Conservation (phyloP, 2,329 filamentous ascomycete species). For the Sarocladium brachiariae region DNA sequence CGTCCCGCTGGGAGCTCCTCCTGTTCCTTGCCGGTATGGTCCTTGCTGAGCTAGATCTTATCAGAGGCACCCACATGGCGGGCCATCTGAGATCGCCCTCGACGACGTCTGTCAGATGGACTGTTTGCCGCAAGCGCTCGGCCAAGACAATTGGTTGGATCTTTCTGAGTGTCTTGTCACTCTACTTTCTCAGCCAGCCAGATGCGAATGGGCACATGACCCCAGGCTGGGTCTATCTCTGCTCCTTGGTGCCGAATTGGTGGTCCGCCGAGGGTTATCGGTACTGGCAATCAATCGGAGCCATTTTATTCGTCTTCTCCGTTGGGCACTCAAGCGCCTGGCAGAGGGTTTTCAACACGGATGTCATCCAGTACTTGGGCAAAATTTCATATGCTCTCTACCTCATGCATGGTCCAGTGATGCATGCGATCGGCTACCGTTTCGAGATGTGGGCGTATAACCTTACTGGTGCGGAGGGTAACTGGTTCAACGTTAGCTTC, state of each 20-base stretch:
- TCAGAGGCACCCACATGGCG: constrained; percentile 37
- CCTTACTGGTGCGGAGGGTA: constrained; percentile 39
- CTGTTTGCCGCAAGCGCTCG: constrained; percentile 7
- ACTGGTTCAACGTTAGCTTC: constrained; percentile 39
- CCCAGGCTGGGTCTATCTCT: constrained; percentile 45
- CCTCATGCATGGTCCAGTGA: constrained; percentile 51
- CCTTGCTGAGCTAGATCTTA: constrained; percentile 48
- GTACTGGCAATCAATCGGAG: constrained; percentile 50
- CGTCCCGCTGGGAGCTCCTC: constrained; percentile 47
- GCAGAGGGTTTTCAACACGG: constrained; percentile 43
- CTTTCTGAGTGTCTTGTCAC: constrained; percentile 36
- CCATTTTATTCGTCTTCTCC: constrained; percentile 43
- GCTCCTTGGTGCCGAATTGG: constrained; percentile 40
- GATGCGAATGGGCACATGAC: constrained; percentile 36
- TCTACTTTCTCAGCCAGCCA: constrained; percentile 43
- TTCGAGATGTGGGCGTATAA: constrained; percentile 42
- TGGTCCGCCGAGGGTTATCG: constrained; percentile 43
- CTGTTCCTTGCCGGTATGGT: constrained; percentile 49
- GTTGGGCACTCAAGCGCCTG: constrained; percentile 39
- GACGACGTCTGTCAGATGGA: constrained; percentile 16
- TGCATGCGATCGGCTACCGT: constrained; percentile 46
- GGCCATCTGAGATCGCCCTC: neutral
- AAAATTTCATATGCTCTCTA: constrained; percentile 56
- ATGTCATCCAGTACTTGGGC: constrained; percentile 49
- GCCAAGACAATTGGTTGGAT: constrained; percentile 28